Evolutionary conservation across 805 yeast genomes (phyloP).

Genomic region (Scheffersomyces stipitis): DNA sequence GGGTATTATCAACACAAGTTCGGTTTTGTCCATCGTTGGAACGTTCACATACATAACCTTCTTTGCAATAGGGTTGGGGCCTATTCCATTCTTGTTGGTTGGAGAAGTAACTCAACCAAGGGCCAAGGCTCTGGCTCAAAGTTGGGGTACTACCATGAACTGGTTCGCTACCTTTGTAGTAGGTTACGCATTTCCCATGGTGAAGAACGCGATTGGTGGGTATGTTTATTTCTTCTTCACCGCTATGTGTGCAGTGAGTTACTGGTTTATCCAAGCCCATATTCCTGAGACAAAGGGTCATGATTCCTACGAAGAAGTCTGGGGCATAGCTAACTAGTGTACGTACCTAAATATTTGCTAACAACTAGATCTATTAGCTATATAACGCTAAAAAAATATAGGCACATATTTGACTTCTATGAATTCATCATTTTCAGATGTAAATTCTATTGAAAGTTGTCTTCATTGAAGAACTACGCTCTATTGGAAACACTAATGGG

Average conservation of each 20-base stretch:
- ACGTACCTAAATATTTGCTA: no score
- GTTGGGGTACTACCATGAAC: slow-evolving; percentile 87
- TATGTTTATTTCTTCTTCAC: slow-evolving; percentile 76
- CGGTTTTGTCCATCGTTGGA: slow-evolving; percentile 56
- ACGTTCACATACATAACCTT: slow-evolving; percentile 75
- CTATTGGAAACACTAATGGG: no score
- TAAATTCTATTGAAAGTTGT: no score
- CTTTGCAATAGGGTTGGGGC: slow-evolving; percentile 92
- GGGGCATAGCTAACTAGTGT: no score
- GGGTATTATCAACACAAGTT: slow-evolving; percentile 54
- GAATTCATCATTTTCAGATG: no score
- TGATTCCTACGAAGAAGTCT: slow-evolving; percentile 61
- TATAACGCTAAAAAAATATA: no score
- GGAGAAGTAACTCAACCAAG: slow-evolving; percentile 84
- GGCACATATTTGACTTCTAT: no score
- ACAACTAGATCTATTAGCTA: no score
- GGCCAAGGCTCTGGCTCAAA: slow-evolving; percentile 84
- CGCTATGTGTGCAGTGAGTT: slow-evolving; percentile 50
- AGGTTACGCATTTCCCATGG: slow-evolving; percentile 77
- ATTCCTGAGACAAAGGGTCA: slow-evolving; percentile 82
- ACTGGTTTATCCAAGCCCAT: slow-evolving; percentile 41
- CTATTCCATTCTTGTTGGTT: slow-evolving; percentile 87
- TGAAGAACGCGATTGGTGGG: slow-evolving; percentile 69
- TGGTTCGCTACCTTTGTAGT: slow-evolving; percentile 87
- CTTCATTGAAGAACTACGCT: no score